Conservation (phyloP, 495 filamentous ascomycete genomes). For the Podospora anserina region DNA sequence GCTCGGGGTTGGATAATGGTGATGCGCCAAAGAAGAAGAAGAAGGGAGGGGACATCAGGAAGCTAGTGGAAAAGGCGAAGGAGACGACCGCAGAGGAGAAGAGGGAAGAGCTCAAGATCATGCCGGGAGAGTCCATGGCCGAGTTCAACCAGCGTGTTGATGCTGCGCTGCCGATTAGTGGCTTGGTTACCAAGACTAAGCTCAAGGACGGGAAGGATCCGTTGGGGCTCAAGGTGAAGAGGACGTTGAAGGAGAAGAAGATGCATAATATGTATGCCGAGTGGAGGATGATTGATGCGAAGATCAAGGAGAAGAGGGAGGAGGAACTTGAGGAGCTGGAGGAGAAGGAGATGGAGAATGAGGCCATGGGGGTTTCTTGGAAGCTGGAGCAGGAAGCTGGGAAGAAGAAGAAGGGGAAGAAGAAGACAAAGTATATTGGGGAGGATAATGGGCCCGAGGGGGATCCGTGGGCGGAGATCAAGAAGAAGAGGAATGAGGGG, state of each 20-base stretch:
- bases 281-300: slow-evolving; percentile 67
- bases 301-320: slow-evolving; percentile 54
- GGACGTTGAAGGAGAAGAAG: slow-evolving; percentile 76
- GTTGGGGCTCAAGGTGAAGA: slow-evolving; percentile 53
- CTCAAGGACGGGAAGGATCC: slow-evolving; percentile 48
- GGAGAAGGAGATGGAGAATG: slow-evolving; percentile 62
- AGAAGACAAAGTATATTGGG: slow-evolving; percentile 42
- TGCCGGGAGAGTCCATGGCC: slow-evolving; percentile 74
- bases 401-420: slow-evolving; percentile 55
- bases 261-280: slow-evolving; percentile 76
- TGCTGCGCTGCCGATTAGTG: slow-evolving; percentile 72
- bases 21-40: slow-evolving; percentile 40
- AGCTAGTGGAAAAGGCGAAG: slow-evolving; percentile 7
- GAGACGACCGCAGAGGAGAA: background rate
- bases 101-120: slow-evolving; percentile 54
- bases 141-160: slow-evolving; percentile 86
- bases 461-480: slow-evolving; percentile 81
- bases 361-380: slow-evolving; percentile 51
- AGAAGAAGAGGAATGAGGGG: slow-evolving; percentile 53
- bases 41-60: slow-evolving; percentile 41
- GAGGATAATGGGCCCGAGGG: slow-evolving; percentile 40
- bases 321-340: slow-evolving; percentile 62
- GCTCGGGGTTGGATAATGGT: slow-evolving; percentile 68
- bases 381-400: slow-evolving; percentile 48
- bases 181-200: slow-evolving; percentile 52